These are phyloP conservation scores for Austroboletus novae-zelandiae DNA, from an alignment of 1,284 basidiomycete species.

Conservation along the genomic window DNA sequence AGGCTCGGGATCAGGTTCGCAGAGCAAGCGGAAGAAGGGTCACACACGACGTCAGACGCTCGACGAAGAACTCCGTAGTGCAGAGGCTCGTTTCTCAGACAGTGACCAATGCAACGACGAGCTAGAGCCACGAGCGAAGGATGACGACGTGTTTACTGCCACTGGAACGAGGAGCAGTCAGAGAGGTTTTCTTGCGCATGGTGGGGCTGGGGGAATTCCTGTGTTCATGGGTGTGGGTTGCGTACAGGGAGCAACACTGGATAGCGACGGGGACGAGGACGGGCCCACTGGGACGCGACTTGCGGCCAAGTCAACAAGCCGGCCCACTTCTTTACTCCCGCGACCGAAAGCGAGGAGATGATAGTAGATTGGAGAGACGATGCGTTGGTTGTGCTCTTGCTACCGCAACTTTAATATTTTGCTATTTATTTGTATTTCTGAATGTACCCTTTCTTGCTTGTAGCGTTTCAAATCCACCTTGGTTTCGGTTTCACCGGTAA, in stretches of 20 bases:
- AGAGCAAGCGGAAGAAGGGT: constrained; percentile 25
- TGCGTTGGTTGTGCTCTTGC: constrained; percentile 1
- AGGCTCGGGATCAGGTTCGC: constrained; percentile 11
- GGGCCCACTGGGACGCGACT: neutral
- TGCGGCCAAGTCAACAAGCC: constrained; percentile 11
- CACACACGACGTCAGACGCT: constrained; percentile 48
- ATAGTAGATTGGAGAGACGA: constrained; percentile 5
- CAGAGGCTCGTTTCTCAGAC: constrained; percentile 36
- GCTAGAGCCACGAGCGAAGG: constrained; percentile 40
- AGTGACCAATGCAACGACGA: constrained; percentile 34
- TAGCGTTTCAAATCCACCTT: no score
- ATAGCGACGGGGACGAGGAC: constrained; percentile 18
- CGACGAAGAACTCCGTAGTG: constrained; percentile 60
- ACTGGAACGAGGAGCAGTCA: constrained; percentile 52
- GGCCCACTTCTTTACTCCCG: constrained; percentile 22
- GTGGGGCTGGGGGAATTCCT: constrained; percentile 65
- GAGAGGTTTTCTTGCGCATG: constrained; percentile 66
- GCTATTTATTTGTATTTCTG: constrained; percentile 29
- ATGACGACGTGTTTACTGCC: constrained; percentile 48
- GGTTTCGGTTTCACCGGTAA: no score
- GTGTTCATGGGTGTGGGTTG: constrained; percentile 68
- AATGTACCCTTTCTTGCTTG: constrained; percentile 2
- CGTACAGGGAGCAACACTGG: constrained; percentile 46
- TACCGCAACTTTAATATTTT: neutral
- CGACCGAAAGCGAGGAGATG: constrained; percentile 22